Conservation (phyloP, 2,329 filamentous ascomycete species). For the Parafenestella ontariensis region DNA sequence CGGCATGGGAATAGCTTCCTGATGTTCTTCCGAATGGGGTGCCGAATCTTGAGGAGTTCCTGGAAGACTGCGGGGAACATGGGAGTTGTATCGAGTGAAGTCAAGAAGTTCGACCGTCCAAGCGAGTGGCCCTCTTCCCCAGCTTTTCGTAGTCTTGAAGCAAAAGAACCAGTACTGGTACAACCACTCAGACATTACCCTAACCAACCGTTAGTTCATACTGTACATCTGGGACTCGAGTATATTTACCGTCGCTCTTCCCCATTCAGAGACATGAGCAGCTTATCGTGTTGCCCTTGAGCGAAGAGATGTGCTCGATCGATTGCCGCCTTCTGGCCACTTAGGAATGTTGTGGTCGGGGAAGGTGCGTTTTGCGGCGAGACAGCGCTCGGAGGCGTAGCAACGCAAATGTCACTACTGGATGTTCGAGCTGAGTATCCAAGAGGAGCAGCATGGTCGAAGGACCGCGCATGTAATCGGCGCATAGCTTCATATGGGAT, state of each 20-base stretch:
- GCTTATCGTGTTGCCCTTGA: slow-evolving; percentile 32
- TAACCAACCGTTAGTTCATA: slow-evolving; percentile 11
- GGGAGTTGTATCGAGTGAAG: slow-evolving; percentile 2
- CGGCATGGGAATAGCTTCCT: slow-evolving; percentile 3
- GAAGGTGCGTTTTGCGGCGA: slow-evolving; percentile 32
- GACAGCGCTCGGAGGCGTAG: slow-evolving; percentile 18
- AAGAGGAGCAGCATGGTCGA: slow-evolving; percentile 23
- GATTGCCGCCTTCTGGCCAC: slow-evolving; percentile 18
- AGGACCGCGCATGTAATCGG: neutral
- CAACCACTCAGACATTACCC: slow-evolving; percentile 34
- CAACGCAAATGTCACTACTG: slow-evolving; percentile 26
- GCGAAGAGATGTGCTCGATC: slow-evolving; percentile 36
- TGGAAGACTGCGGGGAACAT: slow-evolving; percentile 1
- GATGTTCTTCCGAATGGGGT: neutral
- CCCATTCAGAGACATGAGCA: slow-evolving; percentile 29
- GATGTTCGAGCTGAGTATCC: slow-evolving; percentile 14
- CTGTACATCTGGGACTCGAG: neutral
- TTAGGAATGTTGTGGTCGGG: slow-evolving; percentile 22
- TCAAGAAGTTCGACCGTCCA: slow-evolving; percentile 32
- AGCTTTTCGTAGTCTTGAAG: slow-evolving; percentile 23
- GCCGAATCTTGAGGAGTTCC: slow-evolving; percentile 4
- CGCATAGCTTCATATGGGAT: slow-evolving; percentile 27
- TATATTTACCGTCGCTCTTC: slow-evolving; percentile 29
- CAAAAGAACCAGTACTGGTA: slow-evolving; percentile 46
- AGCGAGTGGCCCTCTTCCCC: slow-evolving; percentile 18